These are phyloP conservation scores for Penicillium robsamsonii DNA, from an alignment of 495 filamentous ascomycete species.

Conservation along the genomic window DNA sequence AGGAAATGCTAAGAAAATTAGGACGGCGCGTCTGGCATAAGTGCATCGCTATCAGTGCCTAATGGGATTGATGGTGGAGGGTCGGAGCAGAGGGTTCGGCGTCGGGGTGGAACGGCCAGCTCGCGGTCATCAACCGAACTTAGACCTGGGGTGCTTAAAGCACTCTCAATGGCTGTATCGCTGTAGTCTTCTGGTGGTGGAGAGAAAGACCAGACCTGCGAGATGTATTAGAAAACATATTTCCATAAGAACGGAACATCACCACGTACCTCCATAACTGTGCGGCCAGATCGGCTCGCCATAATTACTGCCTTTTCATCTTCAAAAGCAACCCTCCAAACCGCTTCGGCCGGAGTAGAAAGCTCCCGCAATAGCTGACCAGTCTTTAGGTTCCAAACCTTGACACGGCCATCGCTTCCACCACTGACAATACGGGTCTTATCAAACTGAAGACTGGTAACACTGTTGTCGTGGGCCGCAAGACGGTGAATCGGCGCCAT, in stretches of 20 bases:
- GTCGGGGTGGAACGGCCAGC: constrained; percentile 13
- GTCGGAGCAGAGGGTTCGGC: constrained; percentile 32
- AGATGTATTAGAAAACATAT: constrained; percentile 7
- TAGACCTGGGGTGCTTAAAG: constrained; percentile 40
- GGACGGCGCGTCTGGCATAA: constrained; percentile 40
- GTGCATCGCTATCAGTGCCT: constrained; percentile 35
- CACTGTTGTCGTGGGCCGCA: constrained; percentile 97
- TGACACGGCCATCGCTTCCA: constrained; percentile 92
- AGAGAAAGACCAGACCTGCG: constrained; percentile 86
- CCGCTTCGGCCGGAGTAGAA: constrained; percentile 83
- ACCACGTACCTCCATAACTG: constrained; percentile 86
- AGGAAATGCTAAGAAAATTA: constrained; percentile 19
- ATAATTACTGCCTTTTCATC: constrained; percentile 97
- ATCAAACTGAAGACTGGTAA: constrained; percentile 96
- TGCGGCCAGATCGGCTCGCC: constrained; percentile 75
- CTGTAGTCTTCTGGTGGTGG: constrained; percentile 65
- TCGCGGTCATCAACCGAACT: constrained; percentile 23
- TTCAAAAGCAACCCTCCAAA: constrained; percentile 97
- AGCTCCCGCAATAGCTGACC: constrained; percentile 90
- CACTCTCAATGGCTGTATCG: constrained; percentile 35
- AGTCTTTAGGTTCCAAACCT: constrained; percentile 93
- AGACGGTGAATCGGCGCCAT: constrained; percentile 89
- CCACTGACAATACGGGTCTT: constrained; percentile 91
- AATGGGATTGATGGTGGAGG: constrained; percentile 33
- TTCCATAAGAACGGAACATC: neutral